These are phyloP conservation scores for Mycena metata DNA, from an alignment of 768 basidiomycete species.

Conservation along the genomic window DNA sequence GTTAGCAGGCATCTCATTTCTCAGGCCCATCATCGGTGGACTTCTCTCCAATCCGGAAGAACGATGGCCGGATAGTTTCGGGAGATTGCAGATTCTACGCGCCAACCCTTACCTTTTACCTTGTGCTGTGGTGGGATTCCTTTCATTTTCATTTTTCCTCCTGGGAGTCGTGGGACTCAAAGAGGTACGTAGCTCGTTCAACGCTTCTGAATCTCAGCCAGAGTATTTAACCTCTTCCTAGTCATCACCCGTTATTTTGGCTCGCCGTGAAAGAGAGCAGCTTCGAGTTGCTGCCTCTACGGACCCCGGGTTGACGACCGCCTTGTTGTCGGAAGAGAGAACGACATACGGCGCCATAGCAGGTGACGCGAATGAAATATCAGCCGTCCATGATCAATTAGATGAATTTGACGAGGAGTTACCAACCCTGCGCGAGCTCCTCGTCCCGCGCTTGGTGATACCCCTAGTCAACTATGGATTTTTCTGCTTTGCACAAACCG, in stretches of 20 bases:
- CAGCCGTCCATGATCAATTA: not conserved
- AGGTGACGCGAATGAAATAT: slow-evolving; percentile 1
- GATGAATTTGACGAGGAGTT: slow-evolving; percentile 16
- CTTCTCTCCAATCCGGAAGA: slow-evolving; percentile 44
- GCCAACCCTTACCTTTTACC: slow-evolving; percentile 50
- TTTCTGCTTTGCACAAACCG: slow-evolving; percentile 40
- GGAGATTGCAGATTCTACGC: slow-evolving; percentile 39
- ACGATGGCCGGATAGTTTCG: slow-evolving; percentile 42
- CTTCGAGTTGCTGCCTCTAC: slow-evolving; percentile 9
- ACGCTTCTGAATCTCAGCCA: not conserved
- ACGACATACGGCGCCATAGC: slow-evolving; percentile 29
- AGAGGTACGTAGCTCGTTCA: slow-evolving; percentile 39
- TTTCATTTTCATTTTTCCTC: slow-evolving; percentile 40
- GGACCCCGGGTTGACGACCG: slow-evolving; percentile 27
- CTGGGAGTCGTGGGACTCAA: slow-evolving; percentile 41
- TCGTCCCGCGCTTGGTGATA: slow-evolving; percentile 36
- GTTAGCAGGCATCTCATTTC: not conserved
- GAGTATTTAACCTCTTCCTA: not conserved
- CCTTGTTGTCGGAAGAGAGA: slow-evolving; percentile 8
- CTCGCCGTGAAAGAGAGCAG: slow-evolving; percentile 17
- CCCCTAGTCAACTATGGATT: slow-evolving; percentile 38
- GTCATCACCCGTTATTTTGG: slow-evolving; percentile 38
- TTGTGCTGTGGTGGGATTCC: slow-evolving; percentile 42
- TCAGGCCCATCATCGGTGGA: slow-evolving; percentile 43
- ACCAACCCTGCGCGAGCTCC: slow-evolving; percentile 32